Evolutionary conservation across 1,284 basidiomycete species (phyloP).

Genomic region (Earliella scabrosa): DNA sequence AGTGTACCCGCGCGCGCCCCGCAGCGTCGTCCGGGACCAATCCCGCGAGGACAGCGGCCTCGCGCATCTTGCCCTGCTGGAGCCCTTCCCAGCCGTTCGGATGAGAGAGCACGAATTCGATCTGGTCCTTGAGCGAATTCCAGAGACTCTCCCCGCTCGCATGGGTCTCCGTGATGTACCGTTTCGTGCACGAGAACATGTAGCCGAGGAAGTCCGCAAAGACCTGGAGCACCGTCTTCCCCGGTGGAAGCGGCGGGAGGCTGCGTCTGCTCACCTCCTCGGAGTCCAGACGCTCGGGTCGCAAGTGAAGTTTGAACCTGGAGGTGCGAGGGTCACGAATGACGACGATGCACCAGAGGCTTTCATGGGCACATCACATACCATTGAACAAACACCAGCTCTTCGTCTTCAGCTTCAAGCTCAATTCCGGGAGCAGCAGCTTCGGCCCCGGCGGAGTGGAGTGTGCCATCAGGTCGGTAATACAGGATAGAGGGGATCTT

Average conservation of each 20-base stretch:
- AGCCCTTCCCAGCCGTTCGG: conserved; percentile 51
- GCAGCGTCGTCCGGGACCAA: conserved; percentile 34
- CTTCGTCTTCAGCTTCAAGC: conserved; percentile 49
- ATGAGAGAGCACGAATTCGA: conserved; percentile 45
- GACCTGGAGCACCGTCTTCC: conserved; percentile 50
- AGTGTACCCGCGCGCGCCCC: conserved; percentile 41
- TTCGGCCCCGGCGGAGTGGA: conserved; percentile 57
- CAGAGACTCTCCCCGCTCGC: conserved; percentile 44
- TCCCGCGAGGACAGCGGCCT: conserved; percentile 39
- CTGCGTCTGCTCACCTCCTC: conserved; percentile 13
- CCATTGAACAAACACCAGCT: conserved; percentile 56
- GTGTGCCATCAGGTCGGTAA: conserved; percentile 49
- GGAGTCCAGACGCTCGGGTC: conserved; percentile 39
- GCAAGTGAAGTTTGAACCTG: conserved; percentile 65
- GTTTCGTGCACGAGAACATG: conserved; percentile 46
- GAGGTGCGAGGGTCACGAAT: too few species aligned
- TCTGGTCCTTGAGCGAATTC: conserved; percentile 36
- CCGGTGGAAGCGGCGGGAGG: conserved; percentile 35
- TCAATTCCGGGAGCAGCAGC: conserved; percentile 46
- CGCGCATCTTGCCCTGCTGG: conserved; percentile 45
- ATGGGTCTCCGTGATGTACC: conserved; percentile 53
- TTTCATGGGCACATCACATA: conserved; percentile 23
- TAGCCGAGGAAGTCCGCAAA: conserved; percentile 59
- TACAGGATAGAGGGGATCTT: conserved; percentile 63
- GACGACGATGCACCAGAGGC: neutral